A percentile compares a stretch with the other conserved stretches of the same genome.
Conservation (phyloP, 192 early-diverging fungal genomes). For the Phycomyces blakesleeanus region DNA sequence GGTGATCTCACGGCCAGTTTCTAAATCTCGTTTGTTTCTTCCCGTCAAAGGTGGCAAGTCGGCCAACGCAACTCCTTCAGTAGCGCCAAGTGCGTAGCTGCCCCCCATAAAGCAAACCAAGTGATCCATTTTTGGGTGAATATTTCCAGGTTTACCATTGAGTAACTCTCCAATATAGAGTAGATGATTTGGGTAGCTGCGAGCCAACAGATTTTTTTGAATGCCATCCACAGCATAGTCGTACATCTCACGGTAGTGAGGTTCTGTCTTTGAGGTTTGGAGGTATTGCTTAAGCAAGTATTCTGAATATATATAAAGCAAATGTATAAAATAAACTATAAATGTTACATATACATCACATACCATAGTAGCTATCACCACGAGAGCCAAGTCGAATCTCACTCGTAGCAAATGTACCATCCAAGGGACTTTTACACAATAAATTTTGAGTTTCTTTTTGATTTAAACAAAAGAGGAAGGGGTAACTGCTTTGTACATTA, state of each 20-base stretch:
- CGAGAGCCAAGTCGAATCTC: conserved; percentile 73
- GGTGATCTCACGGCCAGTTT: conserved; percentile 73
- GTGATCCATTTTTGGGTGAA: conserved; percentile 83
- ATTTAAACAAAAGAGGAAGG: too few species aligned
- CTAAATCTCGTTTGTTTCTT: conserved; percentile 58
- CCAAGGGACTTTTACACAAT: conserved; percentile 46
- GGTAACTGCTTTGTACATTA: too few species aligned
- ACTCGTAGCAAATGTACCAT: conserved; percentile 51
- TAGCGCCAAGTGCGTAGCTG: conserved; percentile 73
- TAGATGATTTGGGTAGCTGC: conserved; percentile 52
- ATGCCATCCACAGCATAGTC: conserved; percentile 60
- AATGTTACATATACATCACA: neutral
- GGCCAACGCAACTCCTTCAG: conserved; percentile 48
- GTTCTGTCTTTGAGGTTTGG: conserved; percentile 58
- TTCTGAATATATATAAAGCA: conserved; percentile 47
- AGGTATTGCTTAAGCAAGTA: conserved; percentile 90
- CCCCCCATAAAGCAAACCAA: conserved; percentile 91
- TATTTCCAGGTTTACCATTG: conserved; percentile 14
- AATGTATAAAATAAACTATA: neutral
- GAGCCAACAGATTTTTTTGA: conserved; percentile 57
- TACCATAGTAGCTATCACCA: conserved; percentile 91
- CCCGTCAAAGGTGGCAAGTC: conserved; percentile 37
- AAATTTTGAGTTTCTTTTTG: too few species aligned
- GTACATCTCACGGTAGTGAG: conserved; percentile 65
- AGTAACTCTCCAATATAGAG: conserved; percentile 66